These are phyloP conservation scores for Monosporozyma solicola DNA, from an alignment of 805 yeast species.

Conservation along the genomic window DNA sequence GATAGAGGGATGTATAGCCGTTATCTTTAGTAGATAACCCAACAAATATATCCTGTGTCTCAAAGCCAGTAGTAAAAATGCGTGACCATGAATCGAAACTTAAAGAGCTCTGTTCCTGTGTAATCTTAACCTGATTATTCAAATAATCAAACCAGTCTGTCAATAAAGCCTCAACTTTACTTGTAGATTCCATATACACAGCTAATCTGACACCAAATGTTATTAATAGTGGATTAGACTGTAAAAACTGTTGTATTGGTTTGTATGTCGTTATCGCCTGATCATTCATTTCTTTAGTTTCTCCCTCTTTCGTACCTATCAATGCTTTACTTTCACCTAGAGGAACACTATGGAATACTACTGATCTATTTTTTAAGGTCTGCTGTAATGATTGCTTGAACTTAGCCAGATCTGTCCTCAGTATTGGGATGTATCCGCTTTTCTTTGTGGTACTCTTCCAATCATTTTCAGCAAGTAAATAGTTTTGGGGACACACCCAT, in stretches of 20 bases:
- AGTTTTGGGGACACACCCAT: conserved; percentile 23
- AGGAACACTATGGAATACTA: neutral
- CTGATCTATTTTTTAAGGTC: neutral
- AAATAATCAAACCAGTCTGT: neutral
- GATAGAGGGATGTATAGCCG: neutral
- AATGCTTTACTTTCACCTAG: neutral
- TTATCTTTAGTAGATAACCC: conserved; percentile 7
- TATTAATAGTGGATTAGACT: conserved; percentile 1
- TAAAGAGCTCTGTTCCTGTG: neutral
- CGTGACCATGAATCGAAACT: conserved; percentile 11
- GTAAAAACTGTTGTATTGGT: conserved; percentile 19
- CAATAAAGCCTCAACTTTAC: conserved; percentile 10
- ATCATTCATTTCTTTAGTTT: neutral
- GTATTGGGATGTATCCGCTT: conserved; percentile 22
- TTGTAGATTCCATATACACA: conserved; percentile 4
- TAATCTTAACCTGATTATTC: neutral
- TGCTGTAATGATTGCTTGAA: conserved; percentile 10
- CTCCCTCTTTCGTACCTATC: neutral
- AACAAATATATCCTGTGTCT: conserved; percentile 14
- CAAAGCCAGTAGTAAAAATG: conserved; percentile 9
- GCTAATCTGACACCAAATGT: neutral
- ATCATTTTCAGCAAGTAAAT: conserved; percentile 10
- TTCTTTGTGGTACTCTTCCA: conserved; percentile 19
- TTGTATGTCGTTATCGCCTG: conserved; percentile 6
- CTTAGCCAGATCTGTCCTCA: conserved; percentile 17